Conservation (phyloP, 805 yeast genomes). For the Lachancea fermentati region DNA sequence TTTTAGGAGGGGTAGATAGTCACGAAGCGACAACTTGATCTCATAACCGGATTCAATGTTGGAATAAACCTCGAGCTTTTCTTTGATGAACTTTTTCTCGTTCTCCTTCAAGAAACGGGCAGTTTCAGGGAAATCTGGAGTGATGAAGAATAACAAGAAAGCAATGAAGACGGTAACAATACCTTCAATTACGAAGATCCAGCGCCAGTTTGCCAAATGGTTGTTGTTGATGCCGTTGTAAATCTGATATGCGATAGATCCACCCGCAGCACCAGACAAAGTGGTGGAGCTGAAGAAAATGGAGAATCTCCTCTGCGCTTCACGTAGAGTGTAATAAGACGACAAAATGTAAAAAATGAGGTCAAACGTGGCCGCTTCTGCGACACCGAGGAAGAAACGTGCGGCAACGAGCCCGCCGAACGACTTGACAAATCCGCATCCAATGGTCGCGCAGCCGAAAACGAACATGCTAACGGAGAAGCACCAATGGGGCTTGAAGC, state of each 20-base stretch:
- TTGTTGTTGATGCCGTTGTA: slow-evolving; percentile 1
- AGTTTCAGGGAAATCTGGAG: slow-evolving; percentile 7
- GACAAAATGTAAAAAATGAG: slow-evolving; percentile 4
- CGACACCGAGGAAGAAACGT: slow-evolving; percentile 3
- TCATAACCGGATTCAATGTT: slow-evolving; percentile 5
- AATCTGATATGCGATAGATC: slow-evolving; percentile 6
- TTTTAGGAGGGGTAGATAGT: slow-evolving; percentile 6
- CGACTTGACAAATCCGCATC: slow-evolving; percentile 4
- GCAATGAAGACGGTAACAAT: slow-evolving; percentile 5
- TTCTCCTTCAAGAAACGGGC: slow-evolving; percentile 5
- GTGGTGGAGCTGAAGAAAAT: slow-evolving; percentile 5
- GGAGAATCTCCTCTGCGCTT: slow-evolving; percentile 4
- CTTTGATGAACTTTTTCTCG: slow-evolving; percentile 3
- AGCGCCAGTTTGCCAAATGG: slow-evolving; percentile 6
- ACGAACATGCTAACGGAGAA: slow-evolving; percentile 7
- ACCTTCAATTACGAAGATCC: slow-evolving; percentile 8
- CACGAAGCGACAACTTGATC: slow-evolving; percentile 2
- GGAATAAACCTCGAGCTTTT: slow-evolving; percentile 4
- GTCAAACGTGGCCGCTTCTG: slow-evolving; percentile 6
- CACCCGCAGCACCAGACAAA: slow-evolving; percentile 8
- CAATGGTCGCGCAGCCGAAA: slow-evolving; percentile 5
- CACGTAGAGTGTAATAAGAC: slow-evolving; percentile 3
- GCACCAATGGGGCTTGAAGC: slow-evolving; percentile 5
- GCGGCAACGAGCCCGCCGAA: slow-evolving; percentile 6
- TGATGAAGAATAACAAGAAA: slow-evolving; percentile 3